Evolutionary conservation across 352 stramenopile species (phyloP).

Genomic region (Phytophthora nicotianae): DNA sequence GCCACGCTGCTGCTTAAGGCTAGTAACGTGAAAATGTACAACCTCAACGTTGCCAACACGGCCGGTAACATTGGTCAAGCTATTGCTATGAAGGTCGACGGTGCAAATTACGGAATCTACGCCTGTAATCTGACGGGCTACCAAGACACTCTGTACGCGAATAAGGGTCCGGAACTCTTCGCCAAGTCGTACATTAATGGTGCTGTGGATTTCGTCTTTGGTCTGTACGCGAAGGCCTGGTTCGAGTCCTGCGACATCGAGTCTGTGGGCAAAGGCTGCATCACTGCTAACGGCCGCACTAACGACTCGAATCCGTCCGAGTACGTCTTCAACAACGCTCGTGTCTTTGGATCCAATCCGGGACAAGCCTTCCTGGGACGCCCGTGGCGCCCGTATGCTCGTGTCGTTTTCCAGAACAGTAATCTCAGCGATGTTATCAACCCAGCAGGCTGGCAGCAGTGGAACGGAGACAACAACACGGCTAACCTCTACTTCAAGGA

Average conservation of each 20-base stretch:
- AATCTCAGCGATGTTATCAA: slow-evolving; percentile 23
- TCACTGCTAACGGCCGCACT: slow-evolving; percentile 21
- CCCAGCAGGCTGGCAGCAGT: slow-evolving; percentile 14
- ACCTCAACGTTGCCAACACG: slow-evolving; percentile 28
- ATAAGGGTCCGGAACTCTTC: slow-evolving; percentile 17
- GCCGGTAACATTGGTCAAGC: slow-evolving; percentile 17
- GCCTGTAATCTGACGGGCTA: slow-evolving; percentile 27
- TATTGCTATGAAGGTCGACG: slow-evolving; percentile 16
- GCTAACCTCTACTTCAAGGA: slow-evolving; percentile 27
- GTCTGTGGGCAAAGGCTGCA: slow-evolving; percentile 10
- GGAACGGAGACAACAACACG: slow-evolving; percentile 22
- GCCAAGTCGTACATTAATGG: slow-evolving; percentile 26
- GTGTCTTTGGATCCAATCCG: slow-evolving; percentile 12
- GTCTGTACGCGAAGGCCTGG: slow-evolving; percentile 24
- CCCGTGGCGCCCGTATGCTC: slow-evolving; percentile 22
- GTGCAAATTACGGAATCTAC: slow-evolving; percentile 25
- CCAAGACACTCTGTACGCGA: slow-evolving; percentile 22
- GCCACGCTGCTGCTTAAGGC: slow-evolving; percentile 21
- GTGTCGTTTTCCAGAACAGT: slow-evolving; percentile 28
- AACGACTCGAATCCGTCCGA: slow-evolving; percentile 21
- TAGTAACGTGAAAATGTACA: slow-evolving; percentile 27
- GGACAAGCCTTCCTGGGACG: slow-evolving; percentile 20
- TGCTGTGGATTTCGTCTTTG: slow-evolving; percentile 26
- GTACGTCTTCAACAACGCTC: slow-evolving; percentile 28
- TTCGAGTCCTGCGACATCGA: slow-evolving; percentile 30